Evolutionary conservation across 208 protist genomes (phyloP).

Genomic region (Porcisia deanei): DNA sequence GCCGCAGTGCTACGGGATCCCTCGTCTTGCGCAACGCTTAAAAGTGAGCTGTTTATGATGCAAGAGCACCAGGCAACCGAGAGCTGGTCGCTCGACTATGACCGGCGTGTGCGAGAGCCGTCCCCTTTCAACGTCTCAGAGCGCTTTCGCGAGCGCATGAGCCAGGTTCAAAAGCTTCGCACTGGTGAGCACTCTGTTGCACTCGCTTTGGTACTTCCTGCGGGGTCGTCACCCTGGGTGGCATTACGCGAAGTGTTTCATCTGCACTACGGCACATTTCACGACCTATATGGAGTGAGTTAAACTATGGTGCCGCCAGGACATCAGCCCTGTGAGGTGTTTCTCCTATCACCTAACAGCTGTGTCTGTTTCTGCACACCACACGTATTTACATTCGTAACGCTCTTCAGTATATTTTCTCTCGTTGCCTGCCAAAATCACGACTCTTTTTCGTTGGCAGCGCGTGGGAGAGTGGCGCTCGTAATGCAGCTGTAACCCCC

Average conservation of each 20-base stretch:
- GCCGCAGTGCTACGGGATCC: constrained; percentile 62
- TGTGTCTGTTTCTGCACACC: not conserved
- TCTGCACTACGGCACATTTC: constrained; percentile 60
- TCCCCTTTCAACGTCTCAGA: constrained; percentile 83
- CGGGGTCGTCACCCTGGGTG: constrained; percentile 50
- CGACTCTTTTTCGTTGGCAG: not conserved
- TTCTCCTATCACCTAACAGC: not conserved
- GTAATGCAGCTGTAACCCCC: not conserved
- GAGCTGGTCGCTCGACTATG: constrained; percentile 44
- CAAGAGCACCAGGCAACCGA: constrained; percentile 62
- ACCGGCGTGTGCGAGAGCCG: constrained; percentile 64
- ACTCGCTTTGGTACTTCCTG: constrained; percentile 57
- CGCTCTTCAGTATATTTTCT: not conserved
- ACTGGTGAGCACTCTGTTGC: constrained; percentile 42
- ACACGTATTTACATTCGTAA: not conserved
- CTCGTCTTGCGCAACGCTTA: constrained; percentile 67
- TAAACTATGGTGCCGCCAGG: not conserved
- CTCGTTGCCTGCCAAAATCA: not conserved
- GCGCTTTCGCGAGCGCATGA: constrained; percentile 71
- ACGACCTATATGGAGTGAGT: constrained; percentile 54
- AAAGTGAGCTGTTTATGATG: constrained; percentile 72
- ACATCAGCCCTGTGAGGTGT: not conserved
- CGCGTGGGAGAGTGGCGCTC: not conserved
- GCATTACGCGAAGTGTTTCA: constrained; percentile 73
- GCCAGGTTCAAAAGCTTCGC: not conserved